Conservation (phyloP, 2,329 filamentous ascomycete species). For the Thielaviopsis cerberus region DNA sequence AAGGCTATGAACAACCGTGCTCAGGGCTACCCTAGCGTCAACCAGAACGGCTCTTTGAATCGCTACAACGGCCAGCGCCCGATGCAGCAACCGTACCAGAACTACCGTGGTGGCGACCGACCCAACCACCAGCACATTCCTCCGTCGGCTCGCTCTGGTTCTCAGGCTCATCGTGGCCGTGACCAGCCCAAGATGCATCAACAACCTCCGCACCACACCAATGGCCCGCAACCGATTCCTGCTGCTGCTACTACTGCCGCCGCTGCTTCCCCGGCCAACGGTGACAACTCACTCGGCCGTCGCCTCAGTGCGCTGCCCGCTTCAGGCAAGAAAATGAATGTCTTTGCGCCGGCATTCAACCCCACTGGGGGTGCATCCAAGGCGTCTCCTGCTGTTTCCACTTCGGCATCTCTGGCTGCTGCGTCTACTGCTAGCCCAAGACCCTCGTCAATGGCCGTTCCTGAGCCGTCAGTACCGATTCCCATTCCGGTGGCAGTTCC, state of each 20-base stretch:
- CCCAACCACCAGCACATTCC: neutral
- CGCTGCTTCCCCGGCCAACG: slow-evolving; percentile 46
- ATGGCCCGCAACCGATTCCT: neutral
- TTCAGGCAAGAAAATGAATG: slow-evolving; percentile 41
- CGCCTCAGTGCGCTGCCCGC: slow-evolving; percentile 32
- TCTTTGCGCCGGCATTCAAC: slow-evolving; percentile 63
- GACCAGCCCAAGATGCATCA: neutral
- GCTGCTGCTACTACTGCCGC: slow-evolving; percentile 30
- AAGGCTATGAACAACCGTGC: neutral
- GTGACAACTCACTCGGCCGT: slow-evolving; percentile 33
- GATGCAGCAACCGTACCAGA: slow-evolving; percentile 16
- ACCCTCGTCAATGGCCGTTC: neutral
- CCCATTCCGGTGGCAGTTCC: neutral
- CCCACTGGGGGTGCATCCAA: slow-evolving; percentile 34
- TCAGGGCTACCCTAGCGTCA: slow-evolving; percentile 26
- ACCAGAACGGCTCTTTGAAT: slow-evolving; percentile 30
- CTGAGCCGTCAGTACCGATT: slow-evolving; percentile 13
- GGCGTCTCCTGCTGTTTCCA: neutral
- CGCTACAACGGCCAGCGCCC: slow-evolving; percentile 26
- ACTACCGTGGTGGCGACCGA: slow-evolving; percentile 1
- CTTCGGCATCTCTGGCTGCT: neutral
- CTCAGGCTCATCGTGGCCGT: neutral
- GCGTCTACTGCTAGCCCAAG: slow-evolving; percentile 3
- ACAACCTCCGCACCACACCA: neutral
- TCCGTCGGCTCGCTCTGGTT: neutral